Base-by-base conservation (phyloP, 1,284 basidiomycete genomes). In the Melampsora larici-populina region DNA sequence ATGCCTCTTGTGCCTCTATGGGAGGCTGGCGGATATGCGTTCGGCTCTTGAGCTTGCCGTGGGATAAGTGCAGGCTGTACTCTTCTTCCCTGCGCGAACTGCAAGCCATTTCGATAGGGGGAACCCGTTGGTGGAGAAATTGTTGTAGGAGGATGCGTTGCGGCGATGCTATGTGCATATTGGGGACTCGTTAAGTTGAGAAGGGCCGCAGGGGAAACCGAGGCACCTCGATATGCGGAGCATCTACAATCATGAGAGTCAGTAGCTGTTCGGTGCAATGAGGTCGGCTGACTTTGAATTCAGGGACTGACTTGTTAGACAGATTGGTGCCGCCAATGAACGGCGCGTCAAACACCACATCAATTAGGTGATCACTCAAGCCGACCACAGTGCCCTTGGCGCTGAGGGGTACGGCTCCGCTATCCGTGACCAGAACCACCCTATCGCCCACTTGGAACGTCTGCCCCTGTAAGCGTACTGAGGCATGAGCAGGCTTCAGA, bases 301-400 rank as follows among this genome's bases (percentile, higher is more conserved):
- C 60, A n/a, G 9, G 0, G 8, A 83, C 86, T 79, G 81, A 93
- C 91, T 92, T 87, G 80, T 92, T 92, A n/a, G 89, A 89, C 5
- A 99, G 86, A 0, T 92, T 97, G 1, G 89, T 88, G 13, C 97
- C 96, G 46, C 93, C 90, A 88, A 99, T 92, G 86, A 98, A 99
- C 0, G 94, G 88, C 26, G 91, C 89, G 84, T 99, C 97, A 90
- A 97, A 99, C 0, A 97, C 89, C n/a, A 99, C 90, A 83, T 99
- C 97, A 87, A 99, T 91, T 13, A 90, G 89, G 82, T 91, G 92
- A 15, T 89, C 86, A 81, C 90, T 91, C 81, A 99, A 86, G 5
- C 95, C 94, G 72, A 99, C 89, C 21, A 98, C 94, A 11, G 96
- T 92, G 58, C 97, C 97, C 84, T 96, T 96, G 75, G 91, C 91